phyloP scores from a whole-genome alignment of 2,329 filamentous ascomycete genomes.

The Trichoderma endophyticum region DNA sequence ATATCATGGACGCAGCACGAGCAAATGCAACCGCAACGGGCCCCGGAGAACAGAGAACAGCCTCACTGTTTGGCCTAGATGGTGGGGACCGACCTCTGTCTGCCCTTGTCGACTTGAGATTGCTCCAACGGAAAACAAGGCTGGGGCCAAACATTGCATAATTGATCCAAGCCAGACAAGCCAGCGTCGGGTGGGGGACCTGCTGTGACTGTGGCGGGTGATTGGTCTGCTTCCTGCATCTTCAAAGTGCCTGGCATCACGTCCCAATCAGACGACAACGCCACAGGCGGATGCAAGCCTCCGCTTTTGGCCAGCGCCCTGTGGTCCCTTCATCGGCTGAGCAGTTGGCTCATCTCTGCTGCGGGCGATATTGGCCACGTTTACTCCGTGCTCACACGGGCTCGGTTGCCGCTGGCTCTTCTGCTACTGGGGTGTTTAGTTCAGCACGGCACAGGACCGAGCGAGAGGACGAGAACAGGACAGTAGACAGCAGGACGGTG shows the following conservation, averaged over 20 bases:
- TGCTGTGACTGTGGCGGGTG: not conserved
- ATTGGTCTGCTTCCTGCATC: not conserved
- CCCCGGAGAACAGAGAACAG: conserved; percentile 21
- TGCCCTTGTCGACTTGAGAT: conserved; percentile 13
- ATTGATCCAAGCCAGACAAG: not conserved
- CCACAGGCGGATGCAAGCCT: conserved; percentile 22
- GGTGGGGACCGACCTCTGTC: not conserved
- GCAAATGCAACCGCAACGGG: not conserved
- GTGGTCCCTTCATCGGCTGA: conserved; percentile 15
- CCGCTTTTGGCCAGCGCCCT: conserved; percentile 20
- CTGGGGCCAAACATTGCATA: conserved; percentile 14
- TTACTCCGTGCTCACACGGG: conserved; percentile 8
- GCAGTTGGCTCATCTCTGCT: conserved; percentile 18
- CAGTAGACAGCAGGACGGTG: not conserved
- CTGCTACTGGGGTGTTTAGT: not conserved
- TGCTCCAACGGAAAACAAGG: conserved; percentile 17
- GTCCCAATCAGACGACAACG: conserved; percentile 22
- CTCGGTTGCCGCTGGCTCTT: not conserved
- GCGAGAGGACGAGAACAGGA: not conserved
- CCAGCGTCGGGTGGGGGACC: not conserved
- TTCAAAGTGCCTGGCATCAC: conserved; percentile 17
- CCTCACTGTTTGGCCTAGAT: conserved; percentile 22
- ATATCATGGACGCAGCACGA: conserved; percentile 1
- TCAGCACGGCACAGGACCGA: not conserved
- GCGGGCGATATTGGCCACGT: conserved; percentile 19